Base-by-base conservation (phyloP, 208 protist species). In the Crithidia expoeki region DNA sequence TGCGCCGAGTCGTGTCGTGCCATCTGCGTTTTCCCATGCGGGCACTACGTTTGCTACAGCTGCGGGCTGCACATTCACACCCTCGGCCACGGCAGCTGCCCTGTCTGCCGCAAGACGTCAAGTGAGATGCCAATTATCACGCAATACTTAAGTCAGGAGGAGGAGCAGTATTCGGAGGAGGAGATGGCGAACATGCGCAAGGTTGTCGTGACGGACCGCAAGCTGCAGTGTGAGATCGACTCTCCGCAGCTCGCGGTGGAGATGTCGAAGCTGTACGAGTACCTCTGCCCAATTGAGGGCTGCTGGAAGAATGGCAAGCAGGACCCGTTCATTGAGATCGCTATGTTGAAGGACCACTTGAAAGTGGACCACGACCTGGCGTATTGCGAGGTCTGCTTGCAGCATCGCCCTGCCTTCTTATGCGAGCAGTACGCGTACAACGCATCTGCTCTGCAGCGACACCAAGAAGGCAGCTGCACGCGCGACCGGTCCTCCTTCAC, bases 391-490 rank as follows among this genome's bases (percentile, higher is more conserved):
- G 79, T 94, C 14, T 97, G 93, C 56, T 65, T 96, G 10, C 59
- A 92, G 47, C 51, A 85, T 47, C 79, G 89, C 0, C 82, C 86
- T 7, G 84, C 81, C 2, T 96, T 97, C 68, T 81, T 97, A 42
- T 93, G 85, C 52, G 90, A 97, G 81, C 90, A 96, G 58, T 59
- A 71, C n/a, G 64, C 90, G 30, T 97, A 97, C 74, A 65, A 50
- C 17, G 58, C 28, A 27, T 63, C 71, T 28, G 76, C 69, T 0
- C 61, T 96, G 33, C 61, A 80, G 56, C 51, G 85, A 36, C 93
- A 97, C 70, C 65, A 86, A 38, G 67, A 86, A 14, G 93, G 93
- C 28, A 42, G 46, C 40, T 95, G 83, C 71, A 50, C 50, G 33
- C 56, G 78, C 33, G 90, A 97, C 65, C 58, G 66, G 51, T 56